Conservation (phyloP, 2,329 filamentous ascomycete genomes). For the Aureobasidium musti region DNA sequence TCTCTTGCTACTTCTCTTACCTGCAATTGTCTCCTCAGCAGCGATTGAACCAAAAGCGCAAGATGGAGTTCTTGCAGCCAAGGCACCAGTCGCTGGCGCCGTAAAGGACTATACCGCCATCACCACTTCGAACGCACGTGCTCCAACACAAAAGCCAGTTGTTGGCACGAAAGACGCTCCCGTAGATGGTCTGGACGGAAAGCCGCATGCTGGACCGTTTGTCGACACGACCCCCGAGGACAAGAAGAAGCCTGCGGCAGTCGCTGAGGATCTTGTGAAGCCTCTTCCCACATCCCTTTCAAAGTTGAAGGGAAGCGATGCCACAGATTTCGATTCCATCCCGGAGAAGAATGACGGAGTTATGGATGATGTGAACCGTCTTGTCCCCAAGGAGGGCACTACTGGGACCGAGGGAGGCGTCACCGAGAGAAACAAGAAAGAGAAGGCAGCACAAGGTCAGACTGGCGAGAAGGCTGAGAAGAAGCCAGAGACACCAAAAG, state of each 20-base stretch:
- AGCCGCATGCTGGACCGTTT: conserved; percentile 84
- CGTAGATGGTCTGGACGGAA: conserved; percentile 89
- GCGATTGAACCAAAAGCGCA: conserved; percentile 34
- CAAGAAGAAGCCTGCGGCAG: conserved; percentile 35
- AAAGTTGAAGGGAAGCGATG: conserved; percentile 51
- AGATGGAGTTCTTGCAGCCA: conserved; percentile 35
- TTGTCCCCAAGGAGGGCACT: conserved; percentile 77
- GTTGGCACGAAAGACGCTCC: conserved; percentile 75
- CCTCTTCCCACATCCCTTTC: conserved; percentile 40
- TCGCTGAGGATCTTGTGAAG: conserved; percentile 35
- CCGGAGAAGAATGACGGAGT: conserved; percentile 71
- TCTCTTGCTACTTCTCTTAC: conserved; percentile 62
- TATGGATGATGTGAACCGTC: conserved; percentile 84
- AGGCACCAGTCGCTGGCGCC: conserved; percentile 32
- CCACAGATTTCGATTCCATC: conserved; percentile 45
- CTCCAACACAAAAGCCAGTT: conserved; percentile 34
- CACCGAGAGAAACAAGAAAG: conserved; percentile 78
- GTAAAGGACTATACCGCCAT: conserved; percentile 39
- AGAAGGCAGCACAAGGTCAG: conserved; percentile 65
- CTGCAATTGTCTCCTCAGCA: conserved; percentile 55
- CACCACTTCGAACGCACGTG: conserved; percentile 16
- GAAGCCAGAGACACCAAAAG: conserved; percentile 80
- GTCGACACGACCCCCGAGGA: conserved; percentile 56
- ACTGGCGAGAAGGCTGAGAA: conserved; percentile 71
- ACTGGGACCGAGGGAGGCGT: conserved; percentile 88